Conservation (phyloP, 208 protist species). For the Leishmania guyanensis region DNA sequence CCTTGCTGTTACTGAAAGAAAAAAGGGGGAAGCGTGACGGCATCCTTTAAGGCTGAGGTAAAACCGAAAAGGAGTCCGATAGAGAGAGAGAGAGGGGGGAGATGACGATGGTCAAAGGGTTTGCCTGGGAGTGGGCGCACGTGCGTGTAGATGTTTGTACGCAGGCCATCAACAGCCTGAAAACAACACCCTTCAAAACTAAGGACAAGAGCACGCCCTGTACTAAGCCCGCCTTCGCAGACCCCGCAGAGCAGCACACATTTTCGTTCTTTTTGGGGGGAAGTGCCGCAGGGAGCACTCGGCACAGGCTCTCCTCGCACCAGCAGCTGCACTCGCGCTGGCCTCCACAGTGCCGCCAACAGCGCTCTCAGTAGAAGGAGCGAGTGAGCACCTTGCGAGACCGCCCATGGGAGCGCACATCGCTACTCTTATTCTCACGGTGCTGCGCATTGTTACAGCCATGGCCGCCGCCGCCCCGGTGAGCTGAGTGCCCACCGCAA, state of each 20-base stretch:
- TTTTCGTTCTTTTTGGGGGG: background rate
- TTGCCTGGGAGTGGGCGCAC: background rate
- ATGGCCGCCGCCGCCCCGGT: background rate
- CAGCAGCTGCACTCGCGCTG: background rate
- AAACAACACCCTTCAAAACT: background rate
- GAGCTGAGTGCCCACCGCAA: background rate
- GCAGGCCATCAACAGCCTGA: background rate
- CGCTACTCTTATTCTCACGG: background rate
- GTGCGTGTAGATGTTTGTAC: background rate
- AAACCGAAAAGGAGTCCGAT: background rate
- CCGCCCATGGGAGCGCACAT: constrained; percentile 16
- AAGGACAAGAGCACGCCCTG: background rate
- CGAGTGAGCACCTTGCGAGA: constrained; percentile 48
- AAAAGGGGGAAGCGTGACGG: background rate
- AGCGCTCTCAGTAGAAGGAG: constrained; percentile 46
- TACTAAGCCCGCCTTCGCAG: background rate
- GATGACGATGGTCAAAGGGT: background rate
- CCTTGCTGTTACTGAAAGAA: background rate
- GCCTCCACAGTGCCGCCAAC: background rate
- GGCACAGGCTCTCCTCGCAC: no score
- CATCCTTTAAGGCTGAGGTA: background rate
- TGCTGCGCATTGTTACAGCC: background rate
- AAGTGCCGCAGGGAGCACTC: background rate
- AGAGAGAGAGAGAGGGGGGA: background rate
- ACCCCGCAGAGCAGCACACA: background rate